Conservation (phyloP, 495 filamentous ascomycete genomes). For the Pyronema omphalodes region DNA sequence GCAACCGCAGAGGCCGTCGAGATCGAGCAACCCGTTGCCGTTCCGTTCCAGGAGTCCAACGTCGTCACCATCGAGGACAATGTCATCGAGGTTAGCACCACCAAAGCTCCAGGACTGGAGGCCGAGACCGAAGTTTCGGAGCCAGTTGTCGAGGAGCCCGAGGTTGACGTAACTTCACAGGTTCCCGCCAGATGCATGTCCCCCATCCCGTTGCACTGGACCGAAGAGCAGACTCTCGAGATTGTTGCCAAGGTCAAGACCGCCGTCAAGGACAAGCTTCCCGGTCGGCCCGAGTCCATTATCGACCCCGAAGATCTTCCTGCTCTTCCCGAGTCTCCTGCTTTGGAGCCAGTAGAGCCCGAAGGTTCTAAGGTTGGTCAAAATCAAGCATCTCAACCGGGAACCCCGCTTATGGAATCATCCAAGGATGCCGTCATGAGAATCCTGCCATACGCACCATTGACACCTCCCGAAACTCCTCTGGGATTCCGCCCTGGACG, state of each 20-base stretch:
- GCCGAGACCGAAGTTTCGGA: background rate
- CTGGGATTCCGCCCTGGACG: background rate
- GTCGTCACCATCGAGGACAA: background rate
- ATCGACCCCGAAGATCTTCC: background rate
- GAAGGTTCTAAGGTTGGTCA: background rate
- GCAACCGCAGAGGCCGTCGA: background rate
- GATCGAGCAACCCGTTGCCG: background rate
- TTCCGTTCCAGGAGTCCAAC: too few species aligned
- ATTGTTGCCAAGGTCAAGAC: background rate
- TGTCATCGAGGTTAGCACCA: background rate
- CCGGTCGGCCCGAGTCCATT: too few species aligned
- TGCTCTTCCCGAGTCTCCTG: background rate
- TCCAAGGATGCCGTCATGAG: background rate
- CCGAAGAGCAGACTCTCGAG: background rate
- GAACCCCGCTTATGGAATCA: background rate
- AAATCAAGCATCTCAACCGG: background rate
- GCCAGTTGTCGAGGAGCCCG: slow-evolving; percentile 1
- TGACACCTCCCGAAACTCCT: slow-evolving; percentile 4
- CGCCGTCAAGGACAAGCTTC: too few species aligned
- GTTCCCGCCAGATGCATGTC: background rate
- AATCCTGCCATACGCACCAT: slow-evolving; percentile 1
- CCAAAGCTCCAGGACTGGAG: background rate
- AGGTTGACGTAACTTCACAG: background rate
- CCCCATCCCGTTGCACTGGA: background rate
- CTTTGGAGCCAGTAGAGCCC: background rate